Evolutionary conservation across 495 filamentous ascomycete genomes (phyloP).

Genomic region (Chaetomium cochliodes): DNA sequence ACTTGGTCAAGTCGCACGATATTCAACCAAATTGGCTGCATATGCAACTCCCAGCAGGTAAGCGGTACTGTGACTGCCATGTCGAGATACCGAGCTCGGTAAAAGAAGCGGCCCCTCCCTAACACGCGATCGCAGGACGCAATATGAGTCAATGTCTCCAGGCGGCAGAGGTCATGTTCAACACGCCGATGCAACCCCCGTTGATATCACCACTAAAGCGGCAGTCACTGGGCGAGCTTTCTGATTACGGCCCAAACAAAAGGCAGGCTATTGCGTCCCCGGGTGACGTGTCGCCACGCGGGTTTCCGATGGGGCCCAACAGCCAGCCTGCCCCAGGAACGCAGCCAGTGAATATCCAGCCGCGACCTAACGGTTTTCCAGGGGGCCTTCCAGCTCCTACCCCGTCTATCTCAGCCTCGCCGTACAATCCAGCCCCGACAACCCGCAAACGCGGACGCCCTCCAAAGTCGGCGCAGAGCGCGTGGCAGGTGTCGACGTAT

Average conservation of each 20-base stretch:
- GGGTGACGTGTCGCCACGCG: slow-evolving; percentile 25
- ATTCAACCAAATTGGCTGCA: slow-evolving; percentile 46
- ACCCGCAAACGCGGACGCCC: slow-evolving; percentile 34
- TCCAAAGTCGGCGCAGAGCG: slow-evolving; percentile 29
- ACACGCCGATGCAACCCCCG: slow-evolving; percentile 38
- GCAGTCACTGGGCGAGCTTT: slow-evolving; percentile 45
- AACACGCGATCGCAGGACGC: slow-evolving; percentile 42
- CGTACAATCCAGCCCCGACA: slow-evolving; percentile 27
- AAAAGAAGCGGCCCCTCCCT: slow-evolving; percentile 13
- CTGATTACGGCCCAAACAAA: slow-evolving; percentile 45
- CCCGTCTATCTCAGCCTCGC: slow-evolving; percentile 30
- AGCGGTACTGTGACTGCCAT: slow-evolving; percentile 19
- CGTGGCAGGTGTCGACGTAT: slow-evolving; percentile 37
- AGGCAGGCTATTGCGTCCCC: slow-evolving; percentile 40
- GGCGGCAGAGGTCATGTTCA: slow-evolving; percentile 47
- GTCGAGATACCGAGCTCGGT: not conserved
- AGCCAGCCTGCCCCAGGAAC: slow-evolving; percentile 28
- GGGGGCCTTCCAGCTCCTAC: slow-evolving; percentile 27
- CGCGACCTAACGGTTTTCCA: slow-evolving; percentile 42
- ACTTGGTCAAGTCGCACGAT: slow-evolving; percentile 46
- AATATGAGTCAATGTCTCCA: slow-evolving; percentile 49
- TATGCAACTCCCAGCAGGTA: slow-evolving; percentile 51
- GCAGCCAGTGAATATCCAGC: slow-evolving; percentile 34
- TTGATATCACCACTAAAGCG: slow-evolving; percentile 44
- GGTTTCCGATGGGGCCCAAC: slow-evolving; percentile 28